Percentiles rank a stretch among this genome's conserved stretches.
Conservation (phyloP, 352 stramenopile genomes). For the Globisporangium heterothallicum region DNA sequence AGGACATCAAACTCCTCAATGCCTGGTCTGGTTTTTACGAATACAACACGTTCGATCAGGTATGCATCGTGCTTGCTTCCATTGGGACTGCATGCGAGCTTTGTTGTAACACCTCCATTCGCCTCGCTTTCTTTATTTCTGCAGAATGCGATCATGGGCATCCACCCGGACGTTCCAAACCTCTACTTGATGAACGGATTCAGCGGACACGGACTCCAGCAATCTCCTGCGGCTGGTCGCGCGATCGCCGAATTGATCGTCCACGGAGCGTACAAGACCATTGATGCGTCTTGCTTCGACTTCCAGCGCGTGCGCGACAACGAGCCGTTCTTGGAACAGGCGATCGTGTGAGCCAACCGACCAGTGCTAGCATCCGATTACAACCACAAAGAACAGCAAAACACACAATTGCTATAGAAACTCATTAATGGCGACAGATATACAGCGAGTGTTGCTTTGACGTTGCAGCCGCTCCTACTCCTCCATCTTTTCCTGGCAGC, state of each 20-base stretch:
- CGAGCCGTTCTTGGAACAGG: conserved; percentile 65
- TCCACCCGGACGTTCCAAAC: conserved; percentile 74
- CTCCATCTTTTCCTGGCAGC: conserved; percentile 7
- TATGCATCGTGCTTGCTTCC: too few species aligned
- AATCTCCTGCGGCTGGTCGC: conserved; percentile 68
- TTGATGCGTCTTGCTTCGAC: conserved; percentile 65
- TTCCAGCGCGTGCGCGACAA: conserved; percentile 70
- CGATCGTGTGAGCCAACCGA: conserved; percentile 50
- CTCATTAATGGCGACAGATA: conserved; percentile 57
- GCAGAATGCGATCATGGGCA: conserved; percentile 81
- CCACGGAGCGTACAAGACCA: conserved; percentile 62
- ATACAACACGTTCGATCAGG: conserved; percentile 85
- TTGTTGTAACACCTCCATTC: too few species aligned
- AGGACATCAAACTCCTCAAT: conserved; percentile 75
- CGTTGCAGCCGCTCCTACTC: not conserved
- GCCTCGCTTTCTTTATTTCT: conserved; percentile 2
- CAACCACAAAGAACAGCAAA: conserved; percentile 15
- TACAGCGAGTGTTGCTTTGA: conserved; percentile 36
- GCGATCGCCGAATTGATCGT: conserved; percentile 74
- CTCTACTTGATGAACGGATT: conserved; percentile 85
- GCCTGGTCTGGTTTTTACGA: conserved; percentile 83
- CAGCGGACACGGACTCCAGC: conserved; percentile 76
- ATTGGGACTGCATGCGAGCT: too few species aligned
- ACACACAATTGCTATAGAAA: conserved; percentile 4
- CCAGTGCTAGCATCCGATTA: not conserved